These are phyloP conservation scores for Plantago ovata DNA, from an alignment of 257 asterid genomes.

Conservation along the genomic window DNA sequence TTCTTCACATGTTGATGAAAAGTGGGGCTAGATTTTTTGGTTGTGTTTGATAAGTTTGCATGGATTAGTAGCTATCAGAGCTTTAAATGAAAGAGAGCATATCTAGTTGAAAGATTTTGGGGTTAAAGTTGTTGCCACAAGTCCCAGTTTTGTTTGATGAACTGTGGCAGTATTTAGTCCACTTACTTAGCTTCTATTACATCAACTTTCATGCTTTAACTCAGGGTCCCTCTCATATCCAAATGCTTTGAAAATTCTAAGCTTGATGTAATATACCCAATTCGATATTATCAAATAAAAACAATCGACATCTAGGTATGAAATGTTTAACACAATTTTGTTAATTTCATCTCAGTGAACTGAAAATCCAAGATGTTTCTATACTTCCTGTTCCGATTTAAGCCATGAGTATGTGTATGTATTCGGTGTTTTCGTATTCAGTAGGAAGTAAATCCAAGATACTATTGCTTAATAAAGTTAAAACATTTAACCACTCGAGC, in stretches of 20 bases:
- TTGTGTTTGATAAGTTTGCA: constrained; percentile 9
- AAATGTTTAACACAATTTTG: too few relatives aligned
- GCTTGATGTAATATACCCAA: too few relatives aligned
- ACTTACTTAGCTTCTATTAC: constrained; percentile 25
- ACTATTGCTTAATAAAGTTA: too few relatives aligned
- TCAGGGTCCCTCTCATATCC: constrained; percentile 20
- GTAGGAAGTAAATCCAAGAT: too few relatives aligned
- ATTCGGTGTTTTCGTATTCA: too few relatives aligned
- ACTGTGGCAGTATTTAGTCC: constrained; percentile 47
- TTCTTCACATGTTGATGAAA: constrained; percentile 8
- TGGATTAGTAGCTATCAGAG: constrained; percentile 27
- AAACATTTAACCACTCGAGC: too few relatives aligned
- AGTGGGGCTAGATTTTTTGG: constrained; percentile 20
- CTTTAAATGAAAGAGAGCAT: constrained; percentile 35
- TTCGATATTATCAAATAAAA: too few relatives aligned
- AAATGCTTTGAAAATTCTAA: background rate
- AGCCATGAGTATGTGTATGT: too few relatives aligned
- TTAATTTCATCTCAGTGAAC: too few relatives aligned
- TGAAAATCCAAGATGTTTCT: too few relatives aligned
- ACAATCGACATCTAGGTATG: too few relatives aligned
- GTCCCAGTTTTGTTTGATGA: constrained; percentile 13
- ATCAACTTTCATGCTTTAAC: constrained; percentile 14
- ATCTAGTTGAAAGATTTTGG: constrained; percentile 39
- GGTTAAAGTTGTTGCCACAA: constrained; percentile 16
- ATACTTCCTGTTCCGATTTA: too few relatives aligned